Conservation (phyloP, 176 grass and related monocot genomes). For the Pontederia crassipes region DNA sequence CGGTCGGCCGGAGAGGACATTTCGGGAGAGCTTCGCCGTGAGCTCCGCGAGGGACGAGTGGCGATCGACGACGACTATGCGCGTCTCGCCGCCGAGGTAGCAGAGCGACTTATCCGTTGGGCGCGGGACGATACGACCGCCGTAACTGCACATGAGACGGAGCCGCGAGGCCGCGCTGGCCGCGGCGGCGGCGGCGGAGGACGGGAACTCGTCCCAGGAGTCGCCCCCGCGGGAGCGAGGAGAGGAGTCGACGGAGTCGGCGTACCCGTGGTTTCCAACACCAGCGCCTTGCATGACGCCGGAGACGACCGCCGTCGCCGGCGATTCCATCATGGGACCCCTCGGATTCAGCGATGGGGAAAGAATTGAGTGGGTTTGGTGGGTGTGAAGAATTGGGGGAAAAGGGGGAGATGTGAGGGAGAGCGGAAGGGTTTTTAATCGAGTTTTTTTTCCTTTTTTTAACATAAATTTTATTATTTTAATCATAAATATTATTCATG, state of each 20-base stretch:
- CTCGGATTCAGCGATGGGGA: not conserved
- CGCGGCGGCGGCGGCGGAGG: conserved; percentile 32
- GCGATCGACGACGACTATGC: conserved; percentile 81
- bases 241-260: conserved; percentile 81
- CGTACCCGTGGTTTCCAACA: conserved; percentile 30
- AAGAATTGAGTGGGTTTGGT: conserved; percentile 21
- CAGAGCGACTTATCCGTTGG: conserved; percentile 90
- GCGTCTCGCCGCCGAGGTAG: conserved; percentile 79
- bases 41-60: conserved; percentile 64
- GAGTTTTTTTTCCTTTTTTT: no score
- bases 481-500: no score
- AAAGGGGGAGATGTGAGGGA: not conserved
- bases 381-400: not conserved
- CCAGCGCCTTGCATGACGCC: conserved; percentile 8
- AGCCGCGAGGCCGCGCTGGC: conserved; percentile 28
- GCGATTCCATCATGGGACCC: conserved; percentile 41
- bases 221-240: conserved; percentile 89
- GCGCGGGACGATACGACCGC: conserved; percentile 86
- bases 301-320: conserved; percentile 25
- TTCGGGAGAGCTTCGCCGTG: conserved; percentile 59
- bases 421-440: not conserved
- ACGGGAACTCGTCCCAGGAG: conserved; percentile 85
- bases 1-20: conserved; percentile 48
- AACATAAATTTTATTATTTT: no score
- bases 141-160: conserved; percentile 94